Percentiles rank a stretch among this genome's conserved stretches.
Evolutionary conservation across 495 filamentous ascomycete genomes (phyloP).

Genomic region (Penicillium goetzii): DNA sequence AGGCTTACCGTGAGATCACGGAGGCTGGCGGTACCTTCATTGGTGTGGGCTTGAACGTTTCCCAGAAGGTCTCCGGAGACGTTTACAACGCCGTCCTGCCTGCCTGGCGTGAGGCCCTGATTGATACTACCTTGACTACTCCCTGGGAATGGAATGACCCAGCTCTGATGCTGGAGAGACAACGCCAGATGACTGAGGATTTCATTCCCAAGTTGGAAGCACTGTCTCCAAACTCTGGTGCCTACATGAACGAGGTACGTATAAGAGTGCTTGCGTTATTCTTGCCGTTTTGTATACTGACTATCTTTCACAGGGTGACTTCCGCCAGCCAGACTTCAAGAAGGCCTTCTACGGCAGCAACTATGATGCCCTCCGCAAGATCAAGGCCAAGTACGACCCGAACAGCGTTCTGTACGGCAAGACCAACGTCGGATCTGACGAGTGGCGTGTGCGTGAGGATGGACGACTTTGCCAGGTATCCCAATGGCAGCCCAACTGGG

Average conservation of each 20-base stretch:
- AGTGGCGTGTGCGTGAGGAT: constrained; percentile 45
- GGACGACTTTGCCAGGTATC: constrained; percentile 38
- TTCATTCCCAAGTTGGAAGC: constrained; percentile 48
- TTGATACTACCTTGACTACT: constrained; percentile 44
- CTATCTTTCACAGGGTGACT: constrained; percentile 38
- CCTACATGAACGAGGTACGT: constrained; percentile 41
- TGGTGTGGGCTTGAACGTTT: constrained; percentile 48
- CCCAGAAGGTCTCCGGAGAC: constrained; percentile 45
- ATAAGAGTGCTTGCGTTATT: neutral
- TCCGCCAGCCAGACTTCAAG: constrained; percentile 55
- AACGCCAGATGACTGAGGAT: constrained; percentile 43
- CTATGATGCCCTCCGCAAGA: constrained; percentile 38
- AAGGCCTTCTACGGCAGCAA: constrained; percentile 54
- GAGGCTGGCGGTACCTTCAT: constrained; percentile 51
- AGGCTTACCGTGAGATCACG: constrained; percentile 42
- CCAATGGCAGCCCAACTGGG: constrained; percentile 16
- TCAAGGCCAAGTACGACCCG: constrained; percentile 60
- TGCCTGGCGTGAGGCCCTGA: constrained; percentile 60
- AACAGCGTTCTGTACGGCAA: constrained; percentile 54
- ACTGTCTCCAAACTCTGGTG: constrained; percentile 40
- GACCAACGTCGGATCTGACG: constrained; percentile 64
- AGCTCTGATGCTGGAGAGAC: constrained; percentile 40
- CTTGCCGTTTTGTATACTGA: neutral
- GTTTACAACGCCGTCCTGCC: constrained; percentile 59
- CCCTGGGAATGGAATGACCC: constrained; percentile 47